Evolutionary conservation across 148 eudicot species (phyloP), one percentile per base, ranked within the genome.

Genomic region (Drosera capensis): DNA sequence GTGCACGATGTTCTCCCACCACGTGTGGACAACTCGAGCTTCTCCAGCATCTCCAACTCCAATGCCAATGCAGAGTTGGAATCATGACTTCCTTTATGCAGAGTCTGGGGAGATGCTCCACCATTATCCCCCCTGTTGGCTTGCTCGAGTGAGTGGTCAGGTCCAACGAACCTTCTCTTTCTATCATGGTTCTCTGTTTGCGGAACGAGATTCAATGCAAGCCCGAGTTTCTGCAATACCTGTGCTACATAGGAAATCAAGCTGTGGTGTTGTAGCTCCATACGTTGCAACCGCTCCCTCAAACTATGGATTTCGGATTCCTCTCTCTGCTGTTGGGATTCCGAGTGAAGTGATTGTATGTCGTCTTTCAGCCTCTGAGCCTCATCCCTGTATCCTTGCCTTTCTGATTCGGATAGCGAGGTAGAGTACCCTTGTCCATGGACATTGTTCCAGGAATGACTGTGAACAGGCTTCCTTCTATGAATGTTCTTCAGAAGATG

Each of bases 381-480:
- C 21, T 82, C 72, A 3, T 76, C 82, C 46, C 38, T 65, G 15
- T 73, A 86, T 25, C 59, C 61, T 56, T 63, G 65, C 64, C 77
- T 75, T 44, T 86, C 96, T 0, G 42, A 44, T 25, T 86, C 85
- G n/a, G 70, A 75, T 34, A 86, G 44, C 15, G 82, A 71, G 57
- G 64, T 68, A 20, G 75, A 56, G 43, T 46, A 60, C 25, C 64
- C 79, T 43, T 58, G 75, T 8, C 56, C 77, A 20, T 62, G 76
- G 23, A 67, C 54, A 72, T 62, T 75, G 45, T 49, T 68, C 29
- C 55, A 5, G 1, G 96, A 82, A 49, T 86, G 96, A 59, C 96
- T 82, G 50, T 86, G 96, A 56, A 86, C 85, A 9, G 96, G 94
- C 57, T 86, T 86, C 4, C 88, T 78, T 51, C 96, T 67, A 46